These are phyloP conservation scores for Penicillium longicatenatum DNA, from an alignment of 495 filamentous ascomycete species.

Conservation along the genomic window DNA sequence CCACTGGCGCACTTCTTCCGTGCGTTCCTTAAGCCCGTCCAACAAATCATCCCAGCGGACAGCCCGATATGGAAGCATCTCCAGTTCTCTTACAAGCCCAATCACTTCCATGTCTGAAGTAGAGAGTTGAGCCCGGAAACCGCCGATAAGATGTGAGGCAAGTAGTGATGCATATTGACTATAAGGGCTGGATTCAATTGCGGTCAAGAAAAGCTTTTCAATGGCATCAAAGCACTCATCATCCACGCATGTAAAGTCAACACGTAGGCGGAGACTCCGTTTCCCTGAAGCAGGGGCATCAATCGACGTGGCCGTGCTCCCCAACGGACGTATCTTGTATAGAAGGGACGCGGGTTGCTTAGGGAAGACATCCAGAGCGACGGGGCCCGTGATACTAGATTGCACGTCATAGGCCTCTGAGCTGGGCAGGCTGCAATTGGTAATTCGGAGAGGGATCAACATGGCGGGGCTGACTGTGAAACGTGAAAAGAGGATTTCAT, in stretches of 20 bases:
- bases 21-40: constrained; percentile 39
- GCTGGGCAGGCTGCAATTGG: constrained; percentile 66
- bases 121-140: constrained; percentile 53
- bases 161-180: constrained; percentile 49
- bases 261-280: constrained; percentile 61
- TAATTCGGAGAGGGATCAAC: constrained; percentile 70
- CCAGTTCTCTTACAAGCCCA: constrained; percentile 47
- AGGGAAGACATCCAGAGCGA: constrained; percentile 68
- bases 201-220: constrained; percentile 42
- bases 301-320: constrained; percentile 23
- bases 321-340: constrained; percentile 64
- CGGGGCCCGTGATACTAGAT: constrained; percentile 54
- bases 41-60: constrained; percentile 47
- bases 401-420: constrained; percentile 70
- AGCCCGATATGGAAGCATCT: constrained; percentile 40
- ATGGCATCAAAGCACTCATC: constrained; percentile 56
- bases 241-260: constrained; percentile 78
- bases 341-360: constrained; percentile 80
- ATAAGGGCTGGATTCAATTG: constrained; percentile 47
- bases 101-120: constrained; percentile 59
- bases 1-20: constrained; percentile 42
- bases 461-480: constrained; percentile 85
- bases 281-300: constrained; percentile 37
- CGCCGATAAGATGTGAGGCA: constrained; percentile 50
- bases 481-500: constrained; percentile 75